A percentile compares a stretch with the other conserved stretches of the same genome.
Evolutionary conservation across 192 early-diverging fungal species (phyloP).

Genomic region (Paraglomus occultum): DNA sequence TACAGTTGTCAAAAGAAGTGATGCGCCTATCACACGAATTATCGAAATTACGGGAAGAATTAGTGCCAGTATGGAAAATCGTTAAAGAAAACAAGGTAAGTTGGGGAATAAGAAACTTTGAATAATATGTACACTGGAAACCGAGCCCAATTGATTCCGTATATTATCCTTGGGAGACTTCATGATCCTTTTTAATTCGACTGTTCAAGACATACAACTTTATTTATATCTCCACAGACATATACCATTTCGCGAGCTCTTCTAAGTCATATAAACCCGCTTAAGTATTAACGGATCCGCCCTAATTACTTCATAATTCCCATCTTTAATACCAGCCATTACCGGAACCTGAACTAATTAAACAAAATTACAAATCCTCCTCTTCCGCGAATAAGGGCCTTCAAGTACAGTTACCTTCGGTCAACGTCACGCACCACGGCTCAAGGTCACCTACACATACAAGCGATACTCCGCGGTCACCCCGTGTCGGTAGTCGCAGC

Average conservation of each 20-base stretch:
- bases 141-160: too few relatives aligned
- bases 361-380: conserved; percentile 11
- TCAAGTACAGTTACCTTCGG: conserved; percentile 17
- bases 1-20: conserved; percentile 43
- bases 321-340: conserved; percentile 9
- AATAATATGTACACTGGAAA: too few relatives aligned
- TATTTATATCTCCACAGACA: too few relatives aligned
- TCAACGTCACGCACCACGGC: conserved; percentile 2
- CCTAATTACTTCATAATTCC: too few relatives aligned
- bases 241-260: too few relatives aligned
- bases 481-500: neutral
- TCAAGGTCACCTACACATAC: conserved; percentile 23
- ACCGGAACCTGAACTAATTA: conserved; percentile 20
- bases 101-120: too few relatives aligned
- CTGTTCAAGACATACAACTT: too few relatives aligned
- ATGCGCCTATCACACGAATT: conserved; percentile 40
- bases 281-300: too few relatives aligned
- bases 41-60: conserved; percentile 41
- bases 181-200: too few relatives aligned
- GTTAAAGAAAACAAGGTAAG: conserved; percentile 50
- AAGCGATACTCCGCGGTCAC: conserved; percentile 22
- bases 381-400: neutral
- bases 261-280: too few relatives aligned
- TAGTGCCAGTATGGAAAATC: conserved; percentile 38
- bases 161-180: too few relatives aligned